A percentile compares a stretch with the other conserved stretches of the same genome.
These are phyloP conservation scores for Dactylella cylindrospora DNA, from an alignment of 2,329 filamentous ascomycete genomes.

Conservation along the genomic window DNA sequence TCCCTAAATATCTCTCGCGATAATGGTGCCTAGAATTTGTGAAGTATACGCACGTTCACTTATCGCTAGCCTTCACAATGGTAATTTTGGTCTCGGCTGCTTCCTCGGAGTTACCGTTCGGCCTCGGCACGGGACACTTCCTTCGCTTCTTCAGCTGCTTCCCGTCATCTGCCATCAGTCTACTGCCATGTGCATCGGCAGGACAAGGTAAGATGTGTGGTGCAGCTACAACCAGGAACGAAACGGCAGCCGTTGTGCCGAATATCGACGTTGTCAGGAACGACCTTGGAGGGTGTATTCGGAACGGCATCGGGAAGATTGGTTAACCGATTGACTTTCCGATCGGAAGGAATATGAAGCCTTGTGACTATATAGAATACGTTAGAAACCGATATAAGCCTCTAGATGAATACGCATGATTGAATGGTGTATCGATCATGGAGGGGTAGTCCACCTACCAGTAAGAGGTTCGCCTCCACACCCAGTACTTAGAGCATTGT, in stretches of 20 bases:
- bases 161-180: slow-evolving; percentile 53
- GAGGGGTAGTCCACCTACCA: slow-evolving; percentile 11
- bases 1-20: no score
- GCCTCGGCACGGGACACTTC: slow-evolving; percentile 92
- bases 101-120: slow-evolving; percentile 51
- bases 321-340: slow-evolving; percentile 7
- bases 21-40: no score
- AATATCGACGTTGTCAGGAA: slow-evolving; percentile 92
- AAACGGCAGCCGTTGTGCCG: slow-evolving; percentile 83
- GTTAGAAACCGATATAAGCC: slow-evolving; percentile 30
- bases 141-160: slow-evolving; percentile 58
- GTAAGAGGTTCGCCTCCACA: slow-evolving; percentile 23
- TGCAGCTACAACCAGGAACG: slow-evolving; percentile 86
- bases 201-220: slow-evolving; percentile 92
- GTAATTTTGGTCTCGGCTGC: slow-evolving; percentile 18
- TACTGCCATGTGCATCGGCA: slow-evolving; percentile 56
- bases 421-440: not conserved
- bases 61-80: slow-evolving; percentile 17
- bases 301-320: slow-evolving; percentile 57
- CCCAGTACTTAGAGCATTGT: slow-evolving; percentile 24
- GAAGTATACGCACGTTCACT: not conserved
- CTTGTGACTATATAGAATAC: not conserved
- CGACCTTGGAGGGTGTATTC: slow-evolving; percentile 84
- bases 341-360: not conserved
- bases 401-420: no score